Percentiles rank a stretch among this genome's conserved stretches.
These are phyloP conservation scores for Aspergillus affinis DNA, from an alignment of 495 filamentous ascomycete species.

Conservation along the genomic window DNA sequence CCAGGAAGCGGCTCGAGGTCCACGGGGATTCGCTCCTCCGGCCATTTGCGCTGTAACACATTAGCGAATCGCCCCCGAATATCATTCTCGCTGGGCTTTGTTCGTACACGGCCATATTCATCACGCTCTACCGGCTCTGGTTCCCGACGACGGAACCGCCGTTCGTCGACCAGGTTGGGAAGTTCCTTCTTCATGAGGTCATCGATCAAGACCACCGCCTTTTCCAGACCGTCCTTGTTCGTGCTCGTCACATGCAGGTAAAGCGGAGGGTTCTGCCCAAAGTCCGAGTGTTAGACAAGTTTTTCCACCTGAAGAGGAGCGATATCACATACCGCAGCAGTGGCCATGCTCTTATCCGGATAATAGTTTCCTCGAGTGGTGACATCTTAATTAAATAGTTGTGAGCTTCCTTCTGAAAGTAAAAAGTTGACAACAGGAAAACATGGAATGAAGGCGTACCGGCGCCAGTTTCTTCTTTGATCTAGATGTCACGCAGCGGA, in stretches of 20 bases:
- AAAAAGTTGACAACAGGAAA: constrained; percentile 43
- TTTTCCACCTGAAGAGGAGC: neutral
- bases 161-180: constrained; percentile 92
- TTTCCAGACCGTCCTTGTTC: constrained; percentile 85
- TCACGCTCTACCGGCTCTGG: constrained; percentile 91
- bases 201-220: constrained; percentile 80
- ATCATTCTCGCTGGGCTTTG: neutral
- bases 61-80: constrained; percentile 19
- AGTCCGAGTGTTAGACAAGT: constrained; percentile 6
- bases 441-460: constrained; percentile 76
- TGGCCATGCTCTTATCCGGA: constrained; percentile 96
- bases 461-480: constrained; percentile 99
- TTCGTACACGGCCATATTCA: constrained; percentile 83
- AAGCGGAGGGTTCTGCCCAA: constrained; percentile 82
- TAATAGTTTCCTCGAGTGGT: constrained; percentile 95
- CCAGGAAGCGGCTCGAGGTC: constrained; percentile 86
- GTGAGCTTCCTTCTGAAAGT: constrained; percentile 61
- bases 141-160: constrained; percentile 85
- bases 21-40: constrained; percentile 89
- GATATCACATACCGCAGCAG: constrained; percentile 70
- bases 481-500: constrained; percentile 90
- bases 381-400: constrained; percentile 79
- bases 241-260: constrained; percentile 96
- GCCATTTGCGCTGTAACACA: constrained; percentile 86
- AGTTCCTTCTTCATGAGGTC: constrained; percentile 96